phyloP scores from a whole-genome alignment of 345 rosid genomes.

The Arabis alpina region DNA sequence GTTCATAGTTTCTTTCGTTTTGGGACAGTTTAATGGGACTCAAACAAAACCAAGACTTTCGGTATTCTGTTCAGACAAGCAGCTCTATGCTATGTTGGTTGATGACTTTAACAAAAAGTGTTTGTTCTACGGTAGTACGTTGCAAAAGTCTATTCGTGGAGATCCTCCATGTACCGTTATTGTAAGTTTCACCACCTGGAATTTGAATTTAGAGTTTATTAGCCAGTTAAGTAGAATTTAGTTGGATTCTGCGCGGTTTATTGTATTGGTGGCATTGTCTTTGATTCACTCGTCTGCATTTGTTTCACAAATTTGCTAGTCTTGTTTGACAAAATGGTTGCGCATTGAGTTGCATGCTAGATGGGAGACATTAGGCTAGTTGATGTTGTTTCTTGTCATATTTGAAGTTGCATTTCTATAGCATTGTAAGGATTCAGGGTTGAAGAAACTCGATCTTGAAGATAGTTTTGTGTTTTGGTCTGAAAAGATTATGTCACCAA shows the following conservation, averaged over 20 bases:
- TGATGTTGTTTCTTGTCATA: slow-evolving; percentile 3
- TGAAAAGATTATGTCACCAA: neutral
- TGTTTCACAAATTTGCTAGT: slow-evolving; percentile 10
- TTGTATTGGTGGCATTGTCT: slow-evolving; percentile 8
- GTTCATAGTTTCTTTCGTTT: slow-evolving; percentile 12
- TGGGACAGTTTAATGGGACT: slow-evolving; percentile 41
- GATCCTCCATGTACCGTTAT: slow-evolving; percentile 57
- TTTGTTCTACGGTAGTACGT: slow-evolving; percentile 77
- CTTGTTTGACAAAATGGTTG: neutral
- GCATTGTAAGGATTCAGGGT: neutral
- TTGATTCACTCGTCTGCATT: neutral
- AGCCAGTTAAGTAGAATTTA: neutral
- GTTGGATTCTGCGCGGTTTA: neutral
- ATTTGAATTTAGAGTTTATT: neutral
- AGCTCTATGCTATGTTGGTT: slow-evolving; percentile 83
- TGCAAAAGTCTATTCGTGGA: slow-evolving; percentile 75
- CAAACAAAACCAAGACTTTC: slow-evolving; percentile 75
- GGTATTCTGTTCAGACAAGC: slow-evolving; percentile 89
- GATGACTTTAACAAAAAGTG: slow-evolving; percentile 86
- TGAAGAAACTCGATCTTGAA: neutral
- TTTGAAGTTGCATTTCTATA: slow-evolving; percentile 4
- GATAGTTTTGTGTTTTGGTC: neutral
- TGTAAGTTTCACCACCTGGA: slow-evolving; percentile 51
- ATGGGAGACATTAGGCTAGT: slow-evolving; percentile 8
- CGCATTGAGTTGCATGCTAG: neutral